Conservation (phyloP, 805 yeast species). For the Lipomyces chichibuensis region DNA sequence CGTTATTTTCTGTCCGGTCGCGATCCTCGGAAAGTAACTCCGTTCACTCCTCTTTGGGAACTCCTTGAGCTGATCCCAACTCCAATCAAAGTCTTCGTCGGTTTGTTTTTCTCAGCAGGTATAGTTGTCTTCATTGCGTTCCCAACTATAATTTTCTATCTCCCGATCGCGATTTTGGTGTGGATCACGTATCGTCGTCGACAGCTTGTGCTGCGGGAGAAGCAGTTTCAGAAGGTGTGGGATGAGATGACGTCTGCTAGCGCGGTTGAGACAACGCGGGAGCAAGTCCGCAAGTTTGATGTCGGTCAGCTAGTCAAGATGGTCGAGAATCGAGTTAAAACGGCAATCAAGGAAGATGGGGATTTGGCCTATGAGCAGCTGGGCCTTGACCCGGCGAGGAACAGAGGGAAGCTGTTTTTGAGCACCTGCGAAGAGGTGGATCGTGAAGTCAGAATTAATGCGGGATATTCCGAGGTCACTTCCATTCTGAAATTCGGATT, state of each 20-base stretch:
- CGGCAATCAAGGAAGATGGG: slow-evolving; percentile 21
- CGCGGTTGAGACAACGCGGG: slow-evolving; percentile 21
- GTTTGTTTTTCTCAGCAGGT: slow-evolving; percentile 18
- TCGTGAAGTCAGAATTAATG: slow-evolving; percentile 22
- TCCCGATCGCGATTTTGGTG: slow-evolving; percentile 22
- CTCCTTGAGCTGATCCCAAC: slow-evolving; percentile 18
- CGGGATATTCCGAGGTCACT: slow-evolving; percentile 16
- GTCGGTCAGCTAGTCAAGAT: slow-evolving; percentile 21
- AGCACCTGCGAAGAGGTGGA: slow-evolving; percentile 29
- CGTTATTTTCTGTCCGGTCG: neutral
- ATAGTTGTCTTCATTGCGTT: slow-evolving; percentile 19
- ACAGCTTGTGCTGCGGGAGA: slow-evolving; percentile 18
- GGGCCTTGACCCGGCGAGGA: slow-evolving; percentile 18
- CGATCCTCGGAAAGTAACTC: neutral
- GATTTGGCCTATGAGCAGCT: slow-evolving; percentile 13
- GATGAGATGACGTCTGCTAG: slow-evolving; percentile 18
- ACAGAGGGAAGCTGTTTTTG: slow-evolving; percentile 7
- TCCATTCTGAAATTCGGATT: slow-evolving; percentile 24
- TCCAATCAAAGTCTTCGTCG: slow-evolving; percentile 21
- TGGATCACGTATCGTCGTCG: slow-evolving; percentile 21
- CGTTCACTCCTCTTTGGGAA: neutral
- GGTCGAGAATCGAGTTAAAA: slow-evolving; percentile 18
- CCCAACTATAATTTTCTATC: slow-evolving; percentile 21
- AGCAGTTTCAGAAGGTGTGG: slow-evolving; percentile 23
- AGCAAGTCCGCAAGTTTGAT: slow-evolving; percentile 14